phyloP scores from a whole-genome alignment of 495 filamentous ascomycete species.

The Aspergillus sclerotiicarbonarius region DNA sequence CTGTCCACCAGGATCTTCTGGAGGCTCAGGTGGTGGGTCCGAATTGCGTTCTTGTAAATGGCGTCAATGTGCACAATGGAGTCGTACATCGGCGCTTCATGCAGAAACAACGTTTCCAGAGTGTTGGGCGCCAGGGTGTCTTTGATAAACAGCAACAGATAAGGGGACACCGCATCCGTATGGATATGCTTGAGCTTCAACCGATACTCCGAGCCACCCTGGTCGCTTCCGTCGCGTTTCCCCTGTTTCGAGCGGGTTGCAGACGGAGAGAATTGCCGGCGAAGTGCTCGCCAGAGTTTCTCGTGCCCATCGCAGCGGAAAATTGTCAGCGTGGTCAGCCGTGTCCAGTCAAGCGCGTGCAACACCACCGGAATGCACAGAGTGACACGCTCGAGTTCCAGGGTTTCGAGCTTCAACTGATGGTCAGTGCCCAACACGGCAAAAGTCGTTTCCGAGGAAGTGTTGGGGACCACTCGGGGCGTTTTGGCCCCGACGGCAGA shows the following conservation, averaged over 20 bases:
- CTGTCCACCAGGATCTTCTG: slow-evolving; percentile 78
- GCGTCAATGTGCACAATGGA: slow-evolving; percentile 65
- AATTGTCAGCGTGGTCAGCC: slow-evolving; percentile 75
- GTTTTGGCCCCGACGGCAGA: slow-evolving; percentile 1
- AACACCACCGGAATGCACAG: slow-evolving; percentile 67
- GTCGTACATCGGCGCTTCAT: slow-evolving; percentile 61
- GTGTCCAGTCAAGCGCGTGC: slow-evolving; percentile 76
- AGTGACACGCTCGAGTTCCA: slow-evolving; percentile 82
- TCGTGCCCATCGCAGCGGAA: slow-evolving; percentile 78
- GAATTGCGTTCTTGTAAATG: slow-evolving; percentile 73
- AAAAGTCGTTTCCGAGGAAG: not conserved
- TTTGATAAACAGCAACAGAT: slow-evolving; percentile 78
- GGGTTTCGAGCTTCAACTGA: slow-evolving; percentile 62
- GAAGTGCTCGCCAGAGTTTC: slow-evolving; percentile 75
- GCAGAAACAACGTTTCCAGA: slow-evolving; percentile 79
- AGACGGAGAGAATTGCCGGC: slow-evolving; percentile 67
- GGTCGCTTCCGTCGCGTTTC: slow-evolving; percentile 15
- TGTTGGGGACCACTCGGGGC: slow-evolving; percentile 7
- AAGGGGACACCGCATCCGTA: slow-evolving; percentile 74
- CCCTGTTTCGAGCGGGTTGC: slow-evolving; percentile 20
- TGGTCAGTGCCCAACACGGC: slow-evolving; percentile 10
- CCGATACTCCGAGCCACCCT: slow-evolving; percentile 53
- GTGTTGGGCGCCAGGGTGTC: slow-evolving; percentile 83
- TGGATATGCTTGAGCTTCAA: slow-evolving; percentile 78
- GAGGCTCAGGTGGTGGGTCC: slow-evolving; percentile 69